A percentile compares a stretch with the other conserved stretches of the same genome.
Evolutionary conservation across 2,329 filamentous ascomycete genomes (phyloP).

Genomic region (Coleophoma cylindrospora): DNA sequence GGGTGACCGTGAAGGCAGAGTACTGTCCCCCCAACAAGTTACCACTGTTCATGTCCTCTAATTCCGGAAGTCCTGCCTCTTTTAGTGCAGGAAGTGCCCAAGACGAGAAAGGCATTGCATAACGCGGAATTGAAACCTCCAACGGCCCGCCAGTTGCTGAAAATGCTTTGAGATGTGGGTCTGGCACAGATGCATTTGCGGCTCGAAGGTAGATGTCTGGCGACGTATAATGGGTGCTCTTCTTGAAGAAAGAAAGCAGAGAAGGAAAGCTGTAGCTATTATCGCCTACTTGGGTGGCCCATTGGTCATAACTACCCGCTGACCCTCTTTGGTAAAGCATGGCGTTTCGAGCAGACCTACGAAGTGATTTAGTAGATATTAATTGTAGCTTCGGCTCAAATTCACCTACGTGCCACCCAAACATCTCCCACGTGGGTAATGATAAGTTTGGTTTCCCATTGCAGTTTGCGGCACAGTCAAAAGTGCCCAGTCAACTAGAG

Average conservation of each 20-base stretch:
- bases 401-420: constrained; percentile 29
- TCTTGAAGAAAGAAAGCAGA: constrained; percentile 40
- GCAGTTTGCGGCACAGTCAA: constrained; percentile 5
- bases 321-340: constrained; percentile 32
- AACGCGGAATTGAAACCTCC: too few relatives aligned
- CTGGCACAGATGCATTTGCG: neutral
- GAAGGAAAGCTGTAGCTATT: constrained; percentile 38
- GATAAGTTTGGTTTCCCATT: constrained; percentile 2
- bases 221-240: constrained; percentile 28
- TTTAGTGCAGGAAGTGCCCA: too few relatives aligned
- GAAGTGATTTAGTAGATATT: too few relatives aligned
- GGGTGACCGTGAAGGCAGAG: too few relatives aligned
- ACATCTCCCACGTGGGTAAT: constrained; percentile 12
- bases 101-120: too few relatives aligned
- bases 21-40: too few relatives aligned
- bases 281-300: constrained; percentile 35
- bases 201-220: constrained; percentile 2
- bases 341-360: constrained; percentile 29
- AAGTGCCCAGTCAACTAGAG: constrained; percentile 10
- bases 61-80: too few relatives aligned
- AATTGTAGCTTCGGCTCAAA: too few relatives aligned
- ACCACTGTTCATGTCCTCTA: too few relatives aligned
- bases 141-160: too few relatives aligned
- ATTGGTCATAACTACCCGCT: constrained; percentile 33
- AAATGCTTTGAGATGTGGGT: too few relatives aligned